phyloP scores from a whole-genome alignment of 108 stramenopile genomes.

The Stephanodiscus triporus region DNA sequence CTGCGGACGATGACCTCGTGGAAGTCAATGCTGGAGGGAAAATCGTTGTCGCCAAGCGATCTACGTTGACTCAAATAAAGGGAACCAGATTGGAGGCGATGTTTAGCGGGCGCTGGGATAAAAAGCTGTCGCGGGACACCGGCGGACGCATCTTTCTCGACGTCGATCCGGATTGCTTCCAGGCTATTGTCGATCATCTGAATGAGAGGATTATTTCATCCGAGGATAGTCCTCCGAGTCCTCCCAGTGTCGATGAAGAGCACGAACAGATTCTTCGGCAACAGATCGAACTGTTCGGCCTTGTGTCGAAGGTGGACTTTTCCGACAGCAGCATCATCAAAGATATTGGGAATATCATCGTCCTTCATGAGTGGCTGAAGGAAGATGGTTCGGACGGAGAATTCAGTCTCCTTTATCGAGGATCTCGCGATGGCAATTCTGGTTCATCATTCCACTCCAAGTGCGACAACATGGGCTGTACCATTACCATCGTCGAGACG shows the following conservation, averaged over 20 bases:
- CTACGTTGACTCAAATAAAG: conserved; percentile 8
- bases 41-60: not conserved
- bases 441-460: conserved; percentile 19
- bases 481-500: conserved; percentile 23
- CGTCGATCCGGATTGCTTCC: conserved; percentile 14
- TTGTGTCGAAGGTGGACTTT: not conserved
- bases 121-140: conserved; percentile 11
- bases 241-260: conserved; percentile 30
- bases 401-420: conserved; percentile 23
- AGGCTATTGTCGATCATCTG: conserved; percentile 19
- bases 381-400: conserved; percentile 25
- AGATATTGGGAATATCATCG: not conserved
- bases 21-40: conserved; percentile 21
- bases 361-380: conserved; percentile 22
- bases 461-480: conserved; percentile 23
- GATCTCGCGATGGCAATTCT: conserved; percentile 20
- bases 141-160: conserved; percentile 19
- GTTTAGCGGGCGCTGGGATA: conserved; percentile 30
- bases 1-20: conserved; percentile 4
- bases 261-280: conserved; percentile 19
- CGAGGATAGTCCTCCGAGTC: not conserved
- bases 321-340: conserved; percentile 24
- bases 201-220: conserved; percentile 11
- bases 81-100: conserved; percentile 16
- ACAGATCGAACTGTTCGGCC: conserved; percentile 31